Evolutionary conservation across 2,329 filamentous ascomycete genomes (phyloP).

Genomic region (Pyrenophora graminea): DNA sequence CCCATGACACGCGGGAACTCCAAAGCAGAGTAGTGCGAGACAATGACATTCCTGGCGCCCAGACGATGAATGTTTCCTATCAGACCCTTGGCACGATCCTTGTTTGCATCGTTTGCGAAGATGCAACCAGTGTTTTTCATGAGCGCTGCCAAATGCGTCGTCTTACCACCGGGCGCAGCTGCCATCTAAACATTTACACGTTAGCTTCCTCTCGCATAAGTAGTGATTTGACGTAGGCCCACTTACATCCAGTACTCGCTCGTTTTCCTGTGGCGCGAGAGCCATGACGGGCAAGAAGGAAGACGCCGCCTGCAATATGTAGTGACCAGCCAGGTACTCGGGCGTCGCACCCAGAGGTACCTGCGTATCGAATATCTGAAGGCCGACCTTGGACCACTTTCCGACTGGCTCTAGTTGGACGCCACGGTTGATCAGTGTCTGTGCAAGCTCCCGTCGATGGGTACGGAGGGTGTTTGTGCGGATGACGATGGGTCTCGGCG

Average conservation of each 20-base stretch:
- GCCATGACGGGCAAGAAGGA: slow-evolving; percentile 99
- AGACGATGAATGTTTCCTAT: slow-evolving; percentile 95
- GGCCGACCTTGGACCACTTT: slow-evolving; percentile 97
- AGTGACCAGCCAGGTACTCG: slow-evolving; percentile 95
- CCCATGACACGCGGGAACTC: slow-evolving; percentile 95
- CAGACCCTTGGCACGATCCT: slow-evolving; percentile 89
- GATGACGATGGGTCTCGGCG: slow-evolving; percentile 88
- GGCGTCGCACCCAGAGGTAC: slow-evolving; percentile 91
- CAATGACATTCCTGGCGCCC: slow-evolving; percentile 89
- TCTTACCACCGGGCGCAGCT: slow-evolving; percentile 93
- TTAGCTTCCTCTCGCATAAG: neutral
- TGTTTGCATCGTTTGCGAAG: slow-evolving; percentile 96
- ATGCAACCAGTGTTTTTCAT: slow-evolving; percentile 98
- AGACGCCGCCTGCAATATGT: slow-evolving; percentile 94
- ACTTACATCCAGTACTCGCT: slow-evolving; percentile 92
- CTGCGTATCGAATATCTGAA: slow-evolving; percentile 92
- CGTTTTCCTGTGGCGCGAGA: slow-evolving; percentile 87
- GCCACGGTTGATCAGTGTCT: slow-evolving; percentile 91
- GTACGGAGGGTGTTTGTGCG: slow-evolving; percentile 92
- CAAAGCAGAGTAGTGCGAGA: slow-evolving; percentile 92
- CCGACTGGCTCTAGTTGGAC: slow-evolving; percentile 95
- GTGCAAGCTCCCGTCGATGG: slow-evolving; percentile 78
- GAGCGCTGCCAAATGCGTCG: slow-evolving; percentile 90
- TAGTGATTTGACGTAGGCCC: slow-evolving; percentile 64
- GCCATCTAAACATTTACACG: slow-evolving; percentile 2